Evolutionary conservation across 441 rosid species (phyloP), one percentile per base, ranked within the genome.

Genomic region (Breynia disticha): DNA sequence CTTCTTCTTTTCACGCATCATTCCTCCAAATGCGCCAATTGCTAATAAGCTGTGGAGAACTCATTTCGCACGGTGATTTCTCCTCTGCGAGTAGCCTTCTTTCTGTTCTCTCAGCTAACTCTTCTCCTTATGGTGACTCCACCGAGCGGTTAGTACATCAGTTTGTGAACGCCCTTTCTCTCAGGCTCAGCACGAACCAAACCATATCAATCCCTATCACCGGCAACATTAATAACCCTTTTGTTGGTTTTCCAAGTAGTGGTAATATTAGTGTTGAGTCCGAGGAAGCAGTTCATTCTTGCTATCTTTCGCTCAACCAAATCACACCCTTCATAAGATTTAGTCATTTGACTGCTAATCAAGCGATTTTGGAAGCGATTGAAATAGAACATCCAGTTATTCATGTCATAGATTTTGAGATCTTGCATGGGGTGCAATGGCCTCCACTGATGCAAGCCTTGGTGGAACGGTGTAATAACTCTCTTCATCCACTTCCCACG

Each of bases 391-490:
- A 73, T 48, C 74, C 73, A 51, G 68, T 75, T 12, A 64, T 85
- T 47, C 98, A 90, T 72, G 82, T 90, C 59, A 69, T 90, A 1
- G 98, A 90, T 60, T 83, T 90, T 49, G 95, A 90, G 65, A 87
- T 87, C 61, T 83, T 85, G 77, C 95, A 90, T 69, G 98, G 98
- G 14, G 86, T 90, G 43, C 98, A 90, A 60, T 90, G 98, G 98
- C 98, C 98, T 13, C 98, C 98, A 5, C 60, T 90, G 52, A 85
- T 90, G 96, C 98, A 90, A 48, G 96, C 98, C 52, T 72, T 90
- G 57, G 86, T 79, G 3, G 96, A 85, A 46, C 80, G 93, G 8
- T 59, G 70, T 12, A 74, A 46, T 67, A 72, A 65, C 56, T 46
- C 62, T 37, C 58, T 65, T 19, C 60, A 22, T 39, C 74, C 78